These are phyloP conservation scores for Vigna nakashimae DNA, from an alignment of 306 rosid genomes.

Conservation along the genomic window DNA sequence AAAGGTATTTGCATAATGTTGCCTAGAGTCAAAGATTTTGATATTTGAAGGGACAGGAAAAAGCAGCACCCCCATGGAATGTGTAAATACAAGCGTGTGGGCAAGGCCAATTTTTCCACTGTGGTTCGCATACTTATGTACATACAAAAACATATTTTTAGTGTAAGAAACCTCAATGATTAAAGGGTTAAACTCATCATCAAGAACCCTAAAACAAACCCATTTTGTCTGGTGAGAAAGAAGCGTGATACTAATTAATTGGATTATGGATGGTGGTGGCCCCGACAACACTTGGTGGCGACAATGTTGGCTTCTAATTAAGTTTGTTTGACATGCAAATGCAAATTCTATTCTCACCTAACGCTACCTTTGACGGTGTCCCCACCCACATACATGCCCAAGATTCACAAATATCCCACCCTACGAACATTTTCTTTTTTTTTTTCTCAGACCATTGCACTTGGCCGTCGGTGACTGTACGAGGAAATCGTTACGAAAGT, in stretches of 20 bases:
- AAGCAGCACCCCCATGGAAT: slow-evolving; percentile 36
- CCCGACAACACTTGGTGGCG: slow-evolving; percentile 69
- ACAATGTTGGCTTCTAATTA: slow-evolving; percentile 53
- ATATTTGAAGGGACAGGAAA: slow-evolving; percentile 37
- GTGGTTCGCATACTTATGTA: background rate
- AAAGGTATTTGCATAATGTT: slow-evolving; percentile 9
- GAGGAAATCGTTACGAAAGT: slow-evolving; percentile 46
- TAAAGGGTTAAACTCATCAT: slow-evolving; percentile 63
- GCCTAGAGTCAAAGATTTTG: slow-evolving; percentile 22
- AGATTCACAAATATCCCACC: slow-evolving; percentile 48
- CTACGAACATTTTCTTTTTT: background rate
- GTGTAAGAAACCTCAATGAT: slow-evolving; percentile 64
- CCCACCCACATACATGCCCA: slow-evolving; percentile 55
- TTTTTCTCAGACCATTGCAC: slow-evolving; percentile 36
- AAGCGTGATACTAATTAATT: slow-evolving; percentile 38
- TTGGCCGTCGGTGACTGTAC: slow-evolving; percentile 56
- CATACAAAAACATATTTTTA: background rate
- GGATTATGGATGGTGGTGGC: slow-evolving; percentile 33
- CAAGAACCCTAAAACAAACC: slow-evolving; percentile 45
- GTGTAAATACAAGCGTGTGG: slow-evolving; percentile 50
- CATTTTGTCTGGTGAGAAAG: slow-evolving; percentile 51
- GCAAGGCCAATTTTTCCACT: slow-evolving; percentile 13
- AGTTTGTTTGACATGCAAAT: slow-evolving; percentile 51
- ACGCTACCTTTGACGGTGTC: slow-evolving; percentile 63
- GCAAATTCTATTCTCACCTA: slow-evolving; percentile 53